Base-by-base conservation (phyloP, 2,329 filamentous ascomycete species). In the Emmonsiellopsis sp. region DNA sequence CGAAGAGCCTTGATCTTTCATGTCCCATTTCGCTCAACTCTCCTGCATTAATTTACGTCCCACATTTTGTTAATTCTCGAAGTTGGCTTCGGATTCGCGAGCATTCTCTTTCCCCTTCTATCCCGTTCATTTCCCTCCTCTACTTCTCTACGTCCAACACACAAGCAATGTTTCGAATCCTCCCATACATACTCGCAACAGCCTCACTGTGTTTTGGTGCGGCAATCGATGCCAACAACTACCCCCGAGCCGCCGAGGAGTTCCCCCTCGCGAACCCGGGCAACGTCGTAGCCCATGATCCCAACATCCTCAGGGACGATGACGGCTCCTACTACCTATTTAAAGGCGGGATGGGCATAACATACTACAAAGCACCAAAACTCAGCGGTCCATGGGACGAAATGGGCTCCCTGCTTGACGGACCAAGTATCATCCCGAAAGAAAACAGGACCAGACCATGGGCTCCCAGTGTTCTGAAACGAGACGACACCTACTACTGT, bases 401-500 rank as follows among this genome's bases (percentile, higher is more conserved):
- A 2, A 52, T 68, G 37, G 68, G 69, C 9, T 65, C 64, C 7
- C 62, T 71, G 0, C 56, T 71, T 0, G 55, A 63, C 6, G 58
- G 57, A 2, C 59, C 61, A 20, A 70, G 66, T 47, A 50, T 65
- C 9, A 66, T 71, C 52, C 37, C 34, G 13, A 26, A 66, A 16
- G 55, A 61, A 6, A 67, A 68, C 52, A 61, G 61, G 7, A 61
- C 59, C 2, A 57, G 62, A 0, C 69, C 68, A 0, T 71, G 69
- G 69, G 68, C 69, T 0, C 69, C 69, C 2, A 69, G 63, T 1
- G 63, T 64, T 1, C 57, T 70, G 11, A 50, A 64, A 32, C 57
- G 55, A 51, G 62, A 64, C 16, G 60, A 62, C 5, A 61, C 54
- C 0, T 69, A 70, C 53, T 71, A 70, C 57, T 71, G 68, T 57